Evolutionary conservation across 2,329 filamentous ascomycete genomes (phyloP).

Genomic region (Tetracladium maxilliforme): DNA sequence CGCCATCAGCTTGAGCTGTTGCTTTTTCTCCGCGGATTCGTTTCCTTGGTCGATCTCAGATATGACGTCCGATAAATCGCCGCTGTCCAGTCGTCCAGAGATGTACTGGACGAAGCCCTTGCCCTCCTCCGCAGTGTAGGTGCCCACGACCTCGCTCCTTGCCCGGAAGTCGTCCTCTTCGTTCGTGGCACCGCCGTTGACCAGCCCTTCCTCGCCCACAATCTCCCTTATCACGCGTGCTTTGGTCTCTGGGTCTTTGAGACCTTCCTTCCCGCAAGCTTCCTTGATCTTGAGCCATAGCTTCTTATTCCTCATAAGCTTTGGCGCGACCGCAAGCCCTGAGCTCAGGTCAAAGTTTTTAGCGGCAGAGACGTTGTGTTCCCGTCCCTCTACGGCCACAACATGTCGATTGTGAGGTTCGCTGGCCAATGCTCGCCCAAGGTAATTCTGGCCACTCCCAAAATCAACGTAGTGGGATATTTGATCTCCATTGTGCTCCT

Average conservation of each 20-base stretch:
- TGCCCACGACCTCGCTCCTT: slow-evolving; percentile 29
- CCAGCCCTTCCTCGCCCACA: too few relatives aligned
- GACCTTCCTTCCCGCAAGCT: slow-evolving; percentile 3
- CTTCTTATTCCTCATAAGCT: slow-evolving; percentile 74
- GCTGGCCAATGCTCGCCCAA: slow-evolving; percentile 75
- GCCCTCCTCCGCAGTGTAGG: slow-evolving; percentile 42
- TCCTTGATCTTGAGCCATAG: too few relatives aligned
- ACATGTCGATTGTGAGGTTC: slow-evolving; percentile 76
- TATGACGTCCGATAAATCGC: slow-evolving; percentile 56
- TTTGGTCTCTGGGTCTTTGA: slow-evolving; percentile 10
- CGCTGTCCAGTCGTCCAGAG: slow-evolving; percentile 57
- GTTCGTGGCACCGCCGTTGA: slow-evolving; percentile 6
- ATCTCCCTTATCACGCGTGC: neutral
- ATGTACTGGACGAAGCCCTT: slow-evolving; percentile 66
- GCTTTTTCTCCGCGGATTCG: slow-evolving; percentile 8
- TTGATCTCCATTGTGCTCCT: slow-evolving; percentile 33
- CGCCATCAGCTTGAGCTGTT: slow-evolving; percentile 53
- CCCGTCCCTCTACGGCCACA: slow-evolving; percentile 78
- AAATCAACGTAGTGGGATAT: slow-evolving; percentile 91
- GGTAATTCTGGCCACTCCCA: slow-evolving; percentile 91
- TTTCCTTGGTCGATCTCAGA: slow-evolving; percentile 33
- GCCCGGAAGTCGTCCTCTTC: slow-evolving; percentile 30
- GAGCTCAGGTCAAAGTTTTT: slow-evolving; percentile 74
- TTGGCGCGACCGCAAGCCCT: slow-evolving; percentile 57
- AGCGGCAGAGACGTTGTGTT: slow-evolving; percentile 76